phyloP scores from a whole-genome alignment of 1,284 basidiomycete genomes.

The Cutaneotrichosporon sp. region DNA sequence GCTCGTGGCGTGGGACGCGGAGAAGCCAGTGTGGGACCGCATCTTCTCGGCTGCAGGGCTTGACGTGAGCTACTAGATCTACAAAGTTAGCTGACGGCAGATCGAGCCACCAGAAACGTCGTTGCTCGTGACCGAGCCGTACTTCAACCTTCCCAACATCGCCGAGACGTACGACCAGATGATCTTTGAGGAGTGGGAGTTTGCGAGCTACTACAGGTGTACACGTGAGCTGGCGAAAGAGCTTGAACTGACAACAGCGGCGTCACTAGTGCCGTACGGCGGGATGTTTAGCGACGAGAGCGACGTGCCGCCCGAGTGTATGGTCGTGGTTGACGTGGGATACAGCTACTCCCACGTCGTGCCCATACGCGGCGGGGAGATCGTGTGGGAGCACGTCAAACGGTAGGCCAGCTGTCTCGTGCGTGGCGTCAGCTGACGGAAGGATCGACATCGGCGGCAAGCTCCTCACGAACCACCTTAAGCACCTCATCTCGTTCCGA shows the following conservation, averaged over 20 bases:
- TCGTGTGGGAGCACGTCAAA: conserved; percentile 77
- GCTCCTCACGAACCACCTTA: conserved; percentile 89
- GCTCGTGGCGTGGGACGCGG: conserved; percentile 86
- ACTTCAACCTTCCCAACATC: conserved; percentile 87
- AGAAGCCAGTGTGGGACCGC: conserved; percentile 88
- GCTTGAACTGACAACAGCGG: conserved; percentile 59
- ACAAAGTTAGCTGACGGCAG: conserved; percentile 57
- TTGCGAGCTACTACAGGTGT: conserved; percentile 74
- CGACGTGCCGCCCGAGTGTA: conserved; percentile 68
- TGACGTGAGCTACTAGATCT: conserved; percentile 61
- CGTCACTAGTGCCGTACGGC: conserved; percentile 72
- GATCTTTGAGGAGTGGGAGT: conserved; percentile 95
- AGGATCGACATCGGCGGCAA: conserved; percentile 94
- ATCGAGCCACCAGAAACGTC: conserved; percentile 70
- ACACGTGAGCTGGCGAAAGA: conserved; percentile 63
- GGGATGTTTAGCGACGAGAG: conserved; percentile 60
- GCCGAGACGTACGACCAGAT: conserved; percentile 92
- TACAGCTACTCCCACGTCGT: conserved; percentile 91
- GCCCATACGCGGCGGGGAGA: conserved; percentile 73
- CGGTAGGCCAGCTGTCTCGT: conserved; percentile 58
- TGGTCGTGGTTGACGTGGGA: conserved; percentile 81
- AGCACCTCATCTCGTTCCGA: conserved; percentile 87
- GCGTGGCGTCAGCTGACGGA: conserved; percentile 13
- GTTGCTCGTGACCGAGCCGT: conserved; percentile 86
- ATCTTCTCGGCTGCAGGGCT: conserved; percentile 71